These are phyloP conservation scores for Ganoderma lucidum DNA, from an alignment of 1,284 basidiomycete genomes.

Conservation along the genomic window DNA sequence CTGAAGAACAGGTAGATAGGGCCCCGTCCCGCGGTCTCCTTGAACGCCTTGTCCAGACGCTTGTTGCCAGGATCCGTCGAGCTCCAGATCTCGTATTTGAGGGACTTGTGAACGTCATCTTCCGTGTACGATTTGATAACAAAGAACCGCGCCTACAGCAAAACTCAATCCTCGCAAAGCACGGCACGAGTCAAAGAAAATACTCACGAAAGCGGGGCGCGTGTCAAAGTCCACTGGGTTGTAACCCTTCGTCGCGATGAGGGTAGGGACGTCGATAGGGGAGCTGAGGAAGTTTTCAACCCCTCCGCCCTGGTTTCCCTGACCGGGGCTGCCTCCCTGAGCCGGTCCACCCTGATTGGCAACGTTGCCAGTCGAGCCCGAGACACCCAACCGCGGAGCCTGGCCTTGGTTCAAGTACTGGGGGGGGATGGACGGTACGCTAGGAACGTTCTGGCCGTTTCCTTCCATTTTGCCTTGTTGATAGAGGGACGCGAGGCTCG, in stretches of 20 bases:
- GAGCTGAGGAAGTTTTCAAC: slow-evolving; percentile 54
- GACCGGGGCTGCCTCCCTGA: slow-evolving; percentile 35
- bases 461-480: slow-evolving; percentile 47
- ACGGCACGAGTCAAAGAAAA: slow-evolving; percentile 8
- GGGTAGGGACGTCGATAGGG: slow-evolving; percentile 85
- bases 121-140: slow-evolving; percentile 99
- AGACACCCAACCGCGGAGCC: slow-evolving; percentile 52
- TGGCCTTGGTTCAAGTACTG: slow-evolving; percentile 69
- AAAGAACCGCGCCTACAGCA: slow-evolving; percentile 82
- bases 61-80: slow-evolving; percentile 97
- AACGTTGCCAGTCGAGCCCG: slow-evolving; percentile 35
- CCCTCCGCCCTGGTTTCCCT: slow-evolving; percentile 37
- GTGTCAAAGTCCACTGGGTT: slow-evolving; percentile 90
- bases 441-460: slow-evolving; percentile 57
- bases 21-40: slow-evolving; percentile 84
- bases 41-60: slow-evolving; percentile 93
- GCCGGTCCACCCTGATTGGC: slow-evolving; percentile 27
- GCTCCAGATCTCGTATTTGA: slow-evolving; percentile 98
- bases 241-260: slow-evolving; percentile 90
- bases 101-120: slow-evolving; percentile 96
- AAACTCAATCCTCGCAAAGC: slow-evolving; percentile 20
- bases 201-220: slow-evolving; percentile 76
- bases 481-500: slow-evolving; percentile 71
- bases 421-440: slow-evolving; percentile 72
- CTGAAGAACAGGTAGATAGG: slow-evolving; percentile 98